Conservation (phyloP, 495 filamentous ascomycete genomes). For the Penicillium robsamsonii region DNA sequence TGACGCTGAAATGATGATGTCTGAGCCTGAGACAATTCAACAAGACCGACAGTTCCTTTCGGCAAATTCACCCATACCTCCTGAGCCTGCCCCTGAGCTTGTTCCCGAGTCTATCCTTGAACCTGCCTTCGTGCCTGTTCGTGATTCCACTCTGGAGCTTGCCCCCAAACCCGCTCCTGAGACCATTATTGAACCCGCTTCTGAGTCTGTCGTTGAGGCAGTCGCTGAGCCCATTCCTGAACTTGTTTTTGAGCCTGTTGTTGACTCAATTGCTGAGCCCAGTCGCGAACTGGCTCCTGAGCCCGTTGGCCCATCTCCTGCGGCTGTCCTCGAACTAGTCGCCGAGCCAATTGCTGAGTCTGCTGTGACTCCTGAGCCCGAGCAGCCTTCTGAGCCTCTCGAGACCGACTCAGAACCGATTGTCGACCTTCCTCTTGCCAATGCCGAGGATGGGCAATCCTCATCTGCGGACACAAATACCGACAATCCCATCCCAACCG, state of each 20-base stretch:
- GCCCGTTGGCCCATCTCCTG: background rate
- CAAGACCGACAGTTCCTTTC: slow-evolving; percentile 2
- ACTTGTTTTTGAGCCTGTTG: background rate
- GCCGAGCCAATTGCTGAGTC: slow-evolving; percentile 17
- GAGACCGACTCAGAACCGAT: slow-evolving; percentile 23
- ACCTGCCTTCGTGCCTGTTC: background rate
- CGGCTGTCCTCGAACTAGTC: background rate
- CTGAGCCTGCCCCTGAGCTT: slow-evolving; percentile 5
- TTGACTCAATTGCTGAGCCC: slow-evolving; percentile 1
- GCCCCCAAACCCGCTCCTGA: background rate
- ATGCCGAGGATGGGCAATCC: slow-evolving; percentile 20
- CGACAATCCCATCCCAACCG: slow-evolving; percentile 16
- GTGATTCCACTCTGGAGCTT: background rate
- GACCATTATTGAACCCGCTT: background rate
- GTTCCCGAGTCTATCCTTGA: background rate
- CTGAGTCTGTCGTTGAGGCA: background rate
- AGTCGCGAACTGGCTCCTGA: background rate
- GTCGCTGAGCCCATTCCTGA: background rate
- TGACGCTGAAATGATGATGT: slow-evolving; percentile 9
- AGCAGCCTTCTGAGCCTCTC: slow-evolving; percentile 3
- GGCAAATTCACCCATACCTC: slow-evolving; percentile 4
- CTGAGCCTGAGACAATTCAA: background rate
- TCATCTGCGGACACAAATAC: slow-evolving; percentile 17
- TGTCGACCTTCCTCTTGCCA: slow-evolving; percentile 20
- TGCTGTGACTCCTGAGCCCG: background rate